A percentile compares a stretch with the other conserved stretches of the same genome.
phyloP scores from a whole-genome alignment of 2,329 filamentous ascomycete species.

The Fusarium brachygibbosum region DNA sequence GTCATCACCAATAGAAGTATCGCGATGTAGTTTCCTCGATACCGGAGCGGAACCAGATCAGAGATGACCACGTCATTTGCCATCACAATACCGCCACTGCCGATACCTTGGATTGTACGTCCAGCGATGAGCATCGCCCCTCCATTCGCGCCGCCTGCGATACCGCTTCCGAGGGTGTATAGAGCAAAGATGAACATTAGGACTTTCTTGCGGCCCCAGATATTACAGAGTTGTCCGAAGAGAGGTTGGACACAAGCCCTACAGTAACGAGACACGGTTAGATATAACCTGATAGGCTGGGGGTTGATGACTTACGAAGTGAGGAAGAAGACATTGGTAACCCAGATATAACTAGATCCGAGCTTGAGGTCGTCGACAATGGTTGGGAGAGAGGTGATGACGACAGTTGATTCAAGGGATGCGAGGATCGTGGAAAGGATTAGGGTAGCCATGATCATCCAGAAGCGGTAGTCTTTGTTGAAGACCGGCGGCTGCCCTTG shows the following conservation, averaged over 20 bases:
- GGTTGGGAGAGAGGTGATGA: constrained; percentile 48
- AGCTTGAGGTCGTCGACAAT: constrained; percentile 44
- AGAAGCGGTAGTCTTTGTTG: constrained; percentile 45
- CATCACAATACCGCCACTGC: constrained; percentile 50
- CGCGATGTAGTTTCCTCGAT: constrained; percentile 60
- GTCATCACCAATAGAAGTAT: constrained; percentile 52
- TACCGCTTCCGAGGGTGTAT: constrained; percentile 65
- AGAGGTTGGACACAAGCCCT: constrained; percentile 60
- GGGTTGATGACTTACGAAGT: constrained; percentile 20
- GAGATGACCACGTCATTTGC: constrained; percentile 52
- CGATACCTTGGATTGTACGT: constrained; percentile 59
- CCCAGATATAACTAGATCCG: constrained; percentile 50
- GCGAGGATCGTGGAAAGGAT: constrained; percentile 41
- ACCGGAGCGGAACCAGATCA: constrained; percentile 64
- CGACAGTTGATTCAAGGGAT: constrained; percentile 46
- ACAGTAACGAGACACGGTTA: not conserved
- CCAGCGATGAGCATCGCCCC: constrained; percentile 60
- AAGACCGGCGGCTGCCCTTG: constrained; percentile 6
- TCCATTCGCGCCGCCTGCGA: constrained; percentile 59
- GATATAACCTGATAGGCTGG: not conserved
- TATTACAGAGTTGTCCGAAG: constrained; percentile 63
- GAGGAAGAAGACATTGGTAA: constrained; percentile 49
- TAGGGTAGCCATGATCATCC: constrained; percentile 47
- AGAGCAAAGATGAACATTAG: constrained; percentile 58
- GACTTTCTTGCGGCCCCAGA: constrained; percentile 65